phyloP scores from a whole-genome alignment of 2,329 filamentous ascomycete genomes.

The Proliferodiscus dingleyae region DNA sequence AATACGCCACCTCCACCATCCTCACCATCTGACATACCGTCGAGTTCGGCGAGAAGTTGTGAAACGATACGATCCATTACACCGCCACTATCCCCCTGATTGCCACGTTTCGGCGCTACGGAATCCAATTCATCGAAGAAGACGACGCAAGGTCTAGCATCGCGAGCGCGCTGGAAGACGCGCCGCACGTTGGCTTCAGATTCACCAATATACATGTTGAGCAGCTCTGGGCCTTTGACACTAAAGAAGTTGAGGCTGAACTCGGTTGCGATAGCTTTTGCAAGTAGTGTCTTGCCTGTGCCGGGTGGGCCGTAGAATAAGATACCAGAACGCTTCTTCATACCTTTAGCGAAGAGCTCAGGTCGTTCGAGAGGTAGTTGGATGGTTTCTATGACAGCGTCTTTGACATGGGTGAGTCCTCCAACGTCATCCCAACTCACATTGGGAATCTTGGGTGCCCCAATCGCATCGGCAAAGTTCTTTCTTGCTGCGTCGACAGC shows the following conservation, averaged over 20 bases:
- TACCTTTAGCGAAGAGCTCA: constrained; percentile 91
- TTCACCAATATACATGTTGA: constrained; percentile 96
- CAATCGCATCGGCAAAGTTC: constrained; percentile 96
- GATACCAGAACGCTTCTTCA: constrained; percentile 96
- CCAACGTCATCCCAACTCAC: constrained; percentile 96
- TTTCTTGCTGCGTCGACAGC: constrained; percentile 93
- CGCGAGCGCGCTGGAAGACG: constrained; percentile 81
- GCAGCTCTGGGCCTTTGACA: constrained; percentile 84
- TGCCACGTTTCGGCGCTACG: constrained; percentile 92
- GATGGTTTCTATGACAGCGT: constrained; percentile 95
- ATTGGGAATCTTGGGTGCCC: constrained; percentile 95
- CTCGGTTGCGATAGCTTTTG: constrained; percentile 89
- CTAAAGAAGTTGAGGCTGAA: constrained; percentile 94
- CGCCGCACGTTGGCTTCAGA: constrained; percentile 87
- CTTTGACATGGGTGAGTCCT: constrained; percentile 88
- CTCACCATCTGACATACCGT: constrained; percentile 94
- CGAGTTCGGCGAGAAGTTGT: constrained; percentile 88
- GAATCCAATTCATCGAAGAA: constrained; percentile 94
- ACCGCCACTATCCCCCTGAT: constrained; percentile 93
- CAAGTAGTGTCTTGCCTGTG: constrained; percentile 87
- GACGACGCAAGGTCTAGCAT: constrained; percentile 81
- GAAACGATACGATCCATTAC: constrained; percentile 98
- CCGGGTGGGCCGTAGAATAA: constrained; percentile 88
- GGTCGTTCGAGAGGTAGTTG: constrained; percentile 87
- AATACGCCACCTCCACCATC: constrained; percentile 81